A percentile compares a stretch with the other conserved stretches of the same genome.
phyloP scores from a whole-genome alignment of 345 rosid genomes.

The Camelina laxa region DNA sequence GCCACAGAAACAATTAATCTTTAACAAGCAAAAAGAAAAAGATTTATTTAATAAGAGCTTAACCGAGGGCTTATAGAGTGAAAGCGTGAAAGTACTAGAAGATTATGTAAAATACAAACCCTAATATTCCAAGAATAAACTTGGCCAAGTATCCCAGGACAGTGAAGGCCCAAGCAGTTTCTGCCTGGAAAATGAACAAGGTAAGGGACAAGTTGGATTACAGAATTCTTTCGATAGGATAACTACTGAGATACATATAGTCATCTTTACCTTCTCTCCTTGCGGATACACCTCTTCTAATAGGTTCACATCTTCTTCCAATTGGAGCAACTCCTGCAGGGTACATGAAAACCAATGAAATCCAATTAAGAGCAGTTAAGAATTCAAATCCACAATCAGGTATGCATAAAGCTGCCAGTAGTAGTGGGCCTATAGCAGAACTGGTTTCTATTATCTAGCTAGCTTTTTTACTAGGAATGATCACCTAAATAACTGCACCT shows the following conservation, averaged over 20 bases:
- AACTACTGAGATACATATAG: not conserved
- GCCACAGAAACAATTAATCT: constrained; percentile 96
- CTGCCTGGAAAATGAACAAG: constrained; percentile 62
- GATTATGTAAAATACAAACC: constrained; percentile 58
- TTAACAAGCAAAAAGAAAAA: constrained; percentile 20
- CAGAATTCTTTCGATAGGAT: not conserved
- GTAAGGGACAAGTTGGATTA: constrained; percentile 16
- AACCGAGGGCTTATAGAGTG: not conserved
- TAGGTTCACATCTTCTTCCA: constrained; percentile 96
- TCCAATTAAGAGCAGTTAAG: not conserved
- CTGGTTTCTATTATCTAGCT: constrained; percentile 4
- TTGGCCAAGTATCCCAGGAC: constrained; percentile 93
- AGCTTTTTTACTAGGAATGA: constrained; percentile 18
- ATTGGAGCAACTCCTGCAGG: constrained; percentile 80
- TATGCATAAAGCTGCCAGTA: constrained; percentile 18
- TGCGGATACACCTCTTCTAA: constrained; percentile 96
- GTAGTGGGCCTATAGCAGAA: not conserved
- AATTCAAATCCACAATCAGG: not conserved
- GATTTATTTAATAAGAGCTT: constrained; percentile 6
- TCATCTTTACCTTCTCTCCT: constrained; percentile 78
- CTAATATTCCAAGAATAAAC: constrained; percentile 75
- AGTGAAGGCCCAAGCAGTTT: constrained; percentile 93
- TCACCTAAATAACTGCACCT: constrained; percentile 20
- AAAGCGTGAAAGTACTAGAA: constrained; percentile 9
- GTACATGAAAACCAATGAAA: constrained; percentile 26